These are phyloP conservation scores for Elongisporangium senticosum DNA, from an alignment of 352 stramenopile genomes.

Conservation along the genomic window DNA sequence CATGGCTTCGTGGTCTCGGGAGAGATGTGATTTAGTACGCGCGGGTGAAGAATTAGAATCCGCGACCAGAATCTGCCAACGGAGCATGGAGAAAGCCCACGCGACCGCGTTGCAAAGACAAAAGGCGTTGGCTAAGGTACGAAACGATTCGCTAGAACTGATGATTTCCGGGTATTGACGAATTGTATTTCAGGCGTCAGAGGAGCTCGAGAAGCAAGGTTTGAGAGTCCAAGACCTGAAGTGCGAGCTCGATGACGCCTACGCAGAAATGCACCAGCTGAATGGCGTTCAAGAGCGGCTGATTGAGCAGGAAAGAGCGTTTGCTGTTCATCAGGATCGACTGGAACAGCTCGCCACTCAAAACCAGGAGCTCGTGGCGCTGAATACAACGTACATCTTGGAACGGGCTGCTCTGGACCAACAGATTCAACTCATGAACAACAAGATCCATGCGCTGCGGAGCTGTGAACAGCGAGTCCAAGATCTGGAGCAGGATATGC, in stretches of 20 bases:
- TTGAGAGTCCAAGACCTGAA: background rate
- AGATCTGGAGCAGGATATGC: conserved; percentile 16
- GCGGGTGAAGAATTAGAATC: conserved; percentile 25
- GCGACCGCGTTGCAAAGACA: conserved; percentile 13
- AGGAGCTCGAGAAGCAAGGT: conserved; percentile 3
- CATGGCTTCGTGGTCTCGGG: conserved; percentile 30
- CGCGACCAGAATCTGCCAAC: conserved; percentile 22
- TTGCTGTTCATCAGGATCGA: background rate
- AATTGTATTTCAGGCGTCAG: background rate
- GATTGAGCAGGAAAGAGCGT: background rate
- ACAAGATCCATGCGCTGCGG: conserved; percentile 10
- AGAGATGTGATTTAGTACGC: conserved; percentile 24
- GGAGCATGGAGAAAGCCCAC: conserved; percentile 34
- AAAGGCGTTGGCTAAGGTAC: conserved; percentile 23
- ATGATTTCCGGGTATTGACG: background rate
- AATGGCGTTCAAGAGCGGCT: background rate
- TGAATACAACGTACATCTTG: conserved; percentile 21
- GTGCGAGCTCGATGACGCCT: background rate
- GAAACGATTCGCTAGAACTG: background rate
- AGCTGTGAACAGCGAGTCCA: conserved; percentile 9
- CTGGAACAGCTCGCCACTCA: conserved; percentile 16
- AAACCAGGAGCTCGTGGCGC: conserved; percentile 22
- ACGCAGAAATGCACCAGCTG: background rate
- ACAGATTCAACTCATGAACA: conserved; percentile 9
- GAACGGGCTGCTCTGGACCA: conserved; percentile 12